A percentile compares a stretch with the other conserved stretches of the same genome.
These are phyloP conservation scores for Candolleomyces efflorescens DNA, from an alignment of 768 basidiomycete genomes.

Conservation along the genomic window DNA sequence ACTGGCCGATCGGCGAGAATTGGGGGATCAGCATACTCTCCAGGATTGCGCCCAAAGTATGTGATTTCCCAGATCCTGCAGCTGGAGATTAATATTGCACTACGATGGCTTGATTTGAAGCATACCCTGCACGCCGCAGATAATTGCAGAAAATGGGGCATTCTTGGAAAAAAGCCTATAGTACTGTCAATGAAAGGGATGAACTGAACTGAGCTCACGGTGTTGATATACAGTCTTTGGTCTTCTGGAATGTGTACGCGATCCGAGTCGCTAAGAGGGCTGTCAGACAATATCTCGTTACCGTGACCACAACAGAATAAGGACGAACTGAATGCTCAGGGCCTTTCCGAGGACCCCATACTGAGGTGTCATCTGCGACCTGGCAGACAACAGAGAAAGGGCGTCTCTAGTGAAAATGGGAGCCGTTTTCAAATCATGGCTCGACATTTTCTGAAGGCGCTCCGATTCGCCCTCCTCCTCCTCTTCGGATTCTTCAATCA, in stretches of 20 bases:
- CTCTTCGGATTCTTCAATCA: constrained; percentile 19
- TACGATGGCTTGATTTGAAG: background rate
- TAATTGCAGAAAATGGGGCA: constrained; percentile 68
- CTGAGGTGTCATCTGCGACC: constrained; percentile 37
- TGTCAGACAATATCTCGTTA: background rate
- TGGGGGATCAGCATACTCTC: constrained; percentile 67
- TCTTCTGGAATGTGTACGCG: constrained; percentile 33
- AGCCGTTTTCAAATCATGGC: constrained; percentile 40
- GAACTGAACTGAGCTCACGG: constrained; percentile 33
- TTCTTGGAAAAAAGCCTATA: constrained; percentile 39
- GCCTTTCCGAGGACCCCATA: constrained; percentile 61
- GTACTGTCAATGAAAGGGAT: background rate
- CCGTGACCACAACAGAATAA: background rate
- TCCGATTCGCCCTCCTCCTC: background rate
- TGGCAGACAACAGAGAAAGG: constrained; percentile 24
- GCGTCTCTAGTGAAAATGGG: constrained; percentile 54
- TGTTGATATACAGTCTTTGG: constrained; percentile 62
- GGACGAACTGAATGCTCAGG: constrained; percentile 40
- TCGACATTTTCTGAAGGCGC: constrained; percentile 14
- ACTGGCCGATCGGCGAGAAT: constrained; percentile 42
- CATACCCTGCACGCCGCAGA: constrained; percentile 66
- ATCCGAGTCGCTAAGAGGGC: constrained; percentile 27
- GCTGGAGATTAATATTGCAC: background rate
- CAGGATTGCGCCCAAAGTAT: constrained; percentile 62
- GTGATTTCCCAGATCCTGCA: constrained; percentile 67